Conservation (phyloP, 2,329 filamentous ascomycete species). For the Paecilomyces formosus region DNA sequence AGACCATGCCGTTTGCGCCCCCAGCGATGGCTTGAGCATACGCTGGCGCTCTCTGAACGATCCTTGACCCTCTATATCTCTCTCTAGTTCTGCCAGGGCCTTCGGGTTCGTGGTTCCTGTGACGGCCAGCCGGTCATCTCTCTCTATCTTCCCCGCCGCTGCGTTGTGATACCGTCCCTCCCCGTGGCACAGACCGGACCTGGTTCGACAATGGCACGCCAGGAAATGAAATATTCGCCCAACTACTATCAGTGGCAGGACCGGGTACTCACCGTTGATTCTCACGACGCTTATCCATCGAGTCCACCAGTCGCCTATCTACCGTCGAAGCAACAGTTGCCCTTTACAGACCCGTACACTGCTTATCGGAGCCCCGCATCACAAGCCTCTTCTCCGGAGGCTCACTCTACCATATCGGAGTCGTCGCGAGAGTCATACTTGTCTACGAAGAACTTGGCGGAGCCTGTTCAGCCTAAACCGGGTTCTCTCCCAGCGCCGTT, state of each 20-base stretch:
- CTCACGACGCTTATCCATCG: slow-evolving; percentile 5
- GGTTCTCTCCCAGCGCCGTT: slow-evolving; percentile 12
- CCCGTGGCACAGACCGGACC: not conserved
- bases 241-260: slow-evolving; percentile 21
- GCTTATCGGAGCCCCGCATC: slow-evolving; percentile 1
- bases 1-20: not conserved
- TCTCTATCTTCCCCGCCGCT: not conserved
- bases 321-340: not conserved
- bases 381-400: slow-evolving; percentile 7
- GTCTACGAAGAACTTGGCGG: slow-evolving; percentile 9
- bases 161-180: too few species aligned
- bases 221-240: slow-evolving; percentile 30
- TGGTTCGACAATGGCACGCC: slow-evolving; percentile 20
- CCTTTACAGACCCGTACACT: not conserved
- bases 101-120: not conserved
- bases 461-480: not conserved
- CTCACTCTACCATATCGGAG: slow-evolving; percentile 15
- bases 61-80: not conserved
- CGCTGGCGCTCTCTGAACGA: not conserved
- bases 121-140: not conserved
- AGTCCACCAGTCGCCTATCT: slow-evolving; percentile 3
- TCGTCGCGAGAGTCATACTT: slow-evolving; percentile 13
- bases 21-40: not conserved
- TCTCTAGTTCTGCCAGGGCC: not conserved
- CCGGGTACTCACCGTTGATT: not conserved